These are phyloP conservation scores for Kwoniella sp. DNA, from an alignment of 768 basidiomycete genomes.

Conservation along the genomic window DNA sequence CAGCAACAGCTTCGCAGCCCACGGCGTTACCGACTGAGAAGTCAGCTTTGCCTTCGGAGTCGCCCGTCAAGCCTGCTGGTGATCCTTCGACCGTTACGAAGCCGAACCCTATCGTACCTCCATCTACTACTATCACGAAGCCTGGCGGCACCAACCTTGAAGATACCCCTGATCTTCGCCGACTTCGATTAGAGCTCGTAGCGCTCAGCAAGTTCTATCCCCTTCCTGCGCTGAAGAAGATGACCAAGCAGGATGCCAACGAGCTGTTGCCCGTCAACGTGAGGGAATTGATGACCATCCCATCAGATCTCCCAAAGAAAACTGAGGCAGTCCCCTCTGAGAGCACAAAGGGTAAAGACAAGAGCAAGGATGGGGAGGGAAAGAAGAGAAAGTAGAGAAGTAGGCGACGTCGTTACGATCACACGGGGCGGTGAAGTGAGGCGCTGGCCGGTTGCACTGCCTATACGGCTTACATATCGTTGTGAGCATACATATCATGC, in stretches of 20 bases:
- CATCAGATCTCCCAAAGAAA: neutral
- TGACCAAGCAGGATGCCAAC: conserved; percentile 36
- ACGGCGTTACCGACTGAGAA: neutral
- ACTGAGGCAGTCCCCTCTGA: too few species aligned
- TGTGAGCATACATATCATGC: too few species aligned
- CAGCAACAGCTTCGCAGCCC: neutral
- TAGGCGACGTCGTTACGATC: neutral
- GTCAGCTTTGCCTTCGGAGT: neutral
- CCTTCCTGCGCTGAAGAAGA: conserved; percentile 43
- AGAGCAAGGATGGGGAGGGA: neutral
- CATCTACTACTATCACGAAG: neutral
- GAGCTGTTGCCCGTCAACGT: conserved; percentile 46
- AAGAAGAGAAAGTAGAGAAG: neutral
- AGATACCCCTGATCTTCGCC: conserved; percentile 13
- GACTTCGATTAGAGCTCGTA: conserved; percentile 41
- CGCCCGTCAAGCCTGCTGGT: neutral
- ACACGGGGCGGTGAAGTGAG: too few species aligned
- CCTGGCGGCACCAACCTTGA: neutral
- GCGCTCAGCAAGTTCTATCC: conserved; percentile 49
- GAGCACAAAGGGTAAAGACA: neutral
- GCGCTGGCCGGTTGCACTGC: too few species aligned
- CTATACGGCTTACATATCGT: too few species aligned
- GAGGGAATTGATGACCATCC: conserved; percentile 33
- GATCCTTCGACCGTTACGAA: neutral
- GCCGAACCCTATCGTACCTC: neutral